These are phyloP conservation scores for Penicillium sp. DNA, from an alignment of 2,329 filamentous ascomycete genomes.

Conservation along the genomic window DNA sequence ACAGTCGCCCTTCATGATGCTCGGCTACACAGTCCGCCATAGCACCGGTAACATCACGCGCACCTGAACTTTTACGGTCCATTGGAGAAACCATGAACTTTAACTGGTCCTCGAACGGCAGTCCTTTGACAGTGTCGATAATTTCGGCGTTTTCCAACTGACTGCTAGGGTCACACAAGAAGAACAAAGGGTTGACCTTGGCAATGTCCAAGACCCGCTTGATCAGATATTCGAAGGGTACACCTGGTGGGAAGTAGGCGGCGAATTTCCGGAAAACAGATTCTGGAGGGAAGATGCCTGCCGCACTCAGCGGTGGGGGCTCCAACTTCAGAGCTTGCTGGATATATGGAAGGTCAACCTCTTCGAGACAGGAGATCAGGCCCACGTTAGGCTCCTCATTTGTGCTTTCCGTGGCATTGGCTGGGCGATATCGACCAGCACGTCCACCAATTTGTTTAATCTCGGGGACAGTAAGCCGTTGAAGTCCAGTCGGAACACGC, in stretches of 20 bases:
- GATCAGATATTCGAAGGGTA: conserved; percentile 81
- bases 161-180: conserved; percentile 65
- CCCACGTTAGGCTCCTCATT: conserved; percentile 54
- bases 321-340: conserved; percentile 62
- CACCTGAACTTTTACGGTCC: conserved; percentile 49
- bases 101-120: conserved; percentile 73
- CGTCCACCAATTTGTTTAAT: conserved; percentile 94
- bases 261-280: conserved; percentile 72
- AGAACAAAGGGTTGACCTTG: conserved; percentile 64
- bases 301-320: conserved; percentile 65
- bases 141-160: conserved; percentile 68
- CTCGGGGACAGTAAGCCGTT: conserved; percentile 68
- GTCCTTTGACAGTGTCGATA: conserved; percentile 66
- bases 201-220: conserved; percentile 71
- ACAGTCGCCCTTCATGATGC: conserved; percentile 64
- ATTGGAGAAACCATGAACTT: conserved; percentile 72
- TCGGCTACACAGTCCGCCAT: conserved; percentile 70
- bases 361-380: conserved; percentile 74
- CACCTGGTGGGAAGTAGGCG: conserved; percentile 75
- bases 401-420: conserved; percentile 35
- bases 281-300: conserved; percentile 72
- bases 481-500: conserved; percentile 60
- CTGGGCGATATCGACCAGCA: conserved; percentile 80
- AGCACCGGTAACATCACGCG: conserved; percentile 55
- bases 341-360: conserved; percentile 65